These are phyloP conservation scores for Amanita subjunquillea DNA, from an alignment of 768 basidiomycete species.

Conservation along the genomic window DNA sequence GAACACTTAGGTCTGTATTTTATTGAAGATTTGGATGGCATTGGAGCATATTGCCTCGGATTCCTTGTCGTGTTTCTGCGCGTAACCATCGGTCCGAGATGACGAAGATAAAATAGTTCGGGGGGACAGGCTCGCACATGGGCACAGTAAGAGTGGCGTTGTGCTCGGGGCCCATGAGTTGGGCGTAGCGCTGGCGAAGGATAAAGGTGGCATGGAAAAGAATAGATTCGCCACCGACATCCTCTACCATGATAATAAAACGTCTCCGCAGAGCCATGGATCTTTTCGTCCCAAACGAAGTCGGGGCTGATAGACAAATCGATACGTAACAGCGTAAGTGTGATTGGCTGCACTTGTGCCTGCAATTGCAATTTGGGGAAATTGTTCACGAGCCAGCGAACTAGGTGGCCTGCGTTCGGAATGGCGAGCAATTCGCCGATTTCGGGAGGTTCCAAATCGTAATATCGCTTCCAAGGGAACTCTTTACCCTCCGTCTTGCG, in stretches of 20 bases:
- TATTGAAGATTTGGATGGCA: no score
- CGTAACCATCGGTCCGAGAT: no score
- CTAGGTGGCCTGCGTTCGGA: slow-evolving; percentile 84
- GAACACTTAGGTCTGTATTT: no score
- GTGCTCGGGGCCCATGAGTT: no score
- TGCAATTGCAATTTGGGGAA: slow-evolving; percentile 38
- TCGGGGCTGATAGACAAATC: slow-evolving; percentile 95
- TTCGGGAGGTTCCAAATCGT: slow-evolving; percentile 84
- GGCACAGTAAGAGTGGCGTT: no score
- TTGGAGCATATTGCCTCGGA: no score
- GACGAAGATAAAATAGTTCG: no score
- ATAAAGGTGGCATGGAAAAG: no score
- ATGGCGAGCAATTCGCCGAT: slow-evolving; percentile 93
- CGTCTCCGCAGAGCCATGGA: slow-evolving; percentile 79
- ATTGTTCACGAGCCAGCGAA: slow-evolving; percentile 88
- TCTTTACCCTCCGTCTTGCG: slow-evolving; percentile 94
- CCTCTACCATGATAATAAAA: slow-evolving; percentile 94
- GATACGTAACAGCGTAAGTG: slow-evolving; percentile 82
- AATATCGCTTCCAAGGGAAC: slow-evolving; percentile 98
- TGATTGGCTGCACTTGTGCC: slow-evolving; percentile 95
- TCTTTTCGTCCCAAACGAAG: slow-evolving; percentile 95
- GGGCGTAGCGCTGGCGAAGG: no score
- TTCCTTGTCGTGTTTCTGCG: no score
- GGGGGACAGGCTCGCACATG: no score
- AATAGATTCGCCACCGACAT: slow-evolving; percentile 33